phyloP scores from a whole-genome alignment of 768 basidiomycete species.

The Porphyrellus cyaneotinctus region DNA sequence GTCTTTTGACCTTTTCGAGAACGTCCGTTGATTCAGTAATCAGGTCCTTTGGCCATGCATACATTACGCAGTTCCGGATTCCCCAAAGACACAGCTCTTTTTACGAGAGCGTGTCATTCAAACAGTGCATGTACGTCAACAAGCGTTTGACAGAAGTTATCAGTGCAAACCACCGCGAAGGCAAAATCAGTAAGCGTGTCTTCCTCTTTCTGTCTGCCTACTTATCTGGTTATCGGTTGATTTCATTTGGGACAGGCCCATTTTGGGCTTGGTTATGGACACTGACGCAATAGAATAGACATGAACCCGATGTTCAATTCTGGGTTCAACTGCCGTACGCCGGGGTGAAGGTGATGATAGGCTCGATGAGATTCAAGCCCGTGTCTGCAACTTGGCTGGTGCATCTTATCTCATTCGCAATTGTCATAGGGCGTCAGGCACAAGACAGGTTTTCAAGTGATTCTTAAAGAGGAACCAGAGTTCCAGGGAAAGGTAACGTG shows the following conservation, averaged over 20 bases:
- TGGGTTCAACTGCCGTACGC: conserved; percentile 81
- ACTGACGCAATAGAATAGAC: conserved; percentile 36
- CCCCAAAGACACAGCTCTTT: conserved; percentile 79
- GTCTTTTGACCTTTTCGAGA: neutral
- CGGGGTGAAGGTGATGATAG: conserved; percentile 89
- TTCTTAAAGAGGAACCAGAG: conserved; percentile 77
- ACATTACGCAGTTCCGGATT: conserved; percentile 84
- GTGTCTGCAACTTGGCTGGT: neutral
- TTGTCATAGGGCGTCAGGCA: conserved; percentile 62
- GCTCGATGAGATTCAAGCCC: conserved; percentile 75
- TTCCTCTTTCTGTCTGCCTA: neutral
- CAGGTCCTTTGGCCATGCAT: conserved; percentile 82
- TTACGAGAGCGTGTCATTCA: conserved; percentile 76
- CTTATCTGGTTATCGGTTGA: conserved; percentile 64
- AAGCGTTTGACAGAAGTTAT: conserved; percentile 85
- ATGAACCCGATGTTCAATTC: conserved; percentile 72
- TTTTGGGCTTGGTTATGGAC: neutral
- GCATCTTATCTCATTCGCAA: neutral
- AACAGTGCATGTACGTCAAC: conserved; percentile 88
- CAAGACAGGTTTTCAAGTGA: conserved; percentile 79
- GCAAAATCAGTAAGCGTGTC: conserved; percentile 63
- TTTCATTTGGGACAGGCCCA: conserved; percentile 4
- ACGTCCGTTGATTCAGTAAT: conserved; percentile 11
- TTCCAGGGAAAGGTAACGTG: conserved; percentile 63
- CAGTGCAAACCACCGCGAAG: conserved; percentile 73